Conservation (phyloP, 2,329 filamentous ascomycete species). For the Colletotrichum chlorophyti region DNA sequence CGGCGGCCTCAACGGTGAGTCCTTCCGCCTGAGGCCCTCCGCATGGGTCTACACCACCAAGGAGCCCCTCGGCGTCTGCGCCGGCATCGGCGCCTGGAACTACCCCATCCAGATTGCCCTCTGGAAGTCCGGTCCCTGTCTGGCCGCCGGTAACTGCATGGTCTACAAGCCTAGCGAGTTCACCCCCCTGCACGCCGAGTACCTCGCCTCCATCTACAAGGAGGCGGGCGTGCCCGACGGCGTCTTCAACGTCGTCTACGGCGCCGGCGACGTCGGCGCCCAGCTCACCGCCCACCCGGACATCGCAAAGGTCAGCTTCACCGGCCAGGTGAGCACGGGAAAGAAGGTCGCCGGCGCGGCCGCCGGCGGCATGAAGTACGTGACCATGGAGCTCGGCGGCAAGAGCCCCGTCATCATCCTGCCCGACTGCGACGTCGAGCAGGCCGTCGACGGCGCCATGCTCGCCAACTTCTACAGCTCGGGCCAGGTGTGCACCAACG, state of each 20-base stretch:
- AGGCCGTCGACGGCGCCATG: conserved; percentile 89
- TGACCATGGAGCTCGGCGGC: conserved; percentile 91
- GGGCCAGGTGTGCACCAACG: conserved; percentile 92
- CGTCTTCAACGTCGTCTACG: conserved; percentile 88
- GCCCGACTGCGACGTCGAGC: conserved; percentile 78
- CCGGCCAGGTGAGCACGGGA: conserved; percentile 84
- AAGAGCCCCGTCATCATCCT: conserved; percentile 84
- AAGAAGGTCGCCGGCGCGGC: conserved; percentile 81
- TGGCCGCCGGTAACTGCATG: conserved; percentile 89
- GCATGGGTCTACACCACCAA: conserved; percentile 87
- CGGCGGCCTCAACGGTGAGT: conserved; percentile 82
- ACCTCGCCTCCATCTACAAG: conserved; percentile 76
- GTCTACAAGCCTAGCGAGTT: conserved; percentile 91
- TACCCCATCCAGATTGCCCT: conserved; percentile 90
- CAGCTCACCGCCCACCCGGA: conserved; percentile 74
- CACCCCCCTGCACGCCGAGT: conserved; percentile 81
- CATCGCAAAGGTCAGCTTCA: conserved; percentile 89
- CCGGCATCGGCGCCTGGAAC: conserved; percentile 90
- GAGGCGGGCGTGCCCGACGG: conserved; percentile 82
- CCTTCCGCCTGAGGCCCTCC: conserved; percentile 74
- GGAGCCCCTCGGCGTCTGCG: conserved; percentile 82
- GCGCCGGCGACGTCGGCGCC: conserved; percentile 78
- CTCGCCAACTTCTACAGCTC: conserved; percentile 94
- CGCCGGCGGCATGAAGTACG: conserved; percentile 82
- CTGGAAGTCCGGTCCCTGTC: conserved; percentile 87